Base-by-base conservation (phyloP, 1,139 yeast genomes). In the Yamadazyma conglobata region DNA sequence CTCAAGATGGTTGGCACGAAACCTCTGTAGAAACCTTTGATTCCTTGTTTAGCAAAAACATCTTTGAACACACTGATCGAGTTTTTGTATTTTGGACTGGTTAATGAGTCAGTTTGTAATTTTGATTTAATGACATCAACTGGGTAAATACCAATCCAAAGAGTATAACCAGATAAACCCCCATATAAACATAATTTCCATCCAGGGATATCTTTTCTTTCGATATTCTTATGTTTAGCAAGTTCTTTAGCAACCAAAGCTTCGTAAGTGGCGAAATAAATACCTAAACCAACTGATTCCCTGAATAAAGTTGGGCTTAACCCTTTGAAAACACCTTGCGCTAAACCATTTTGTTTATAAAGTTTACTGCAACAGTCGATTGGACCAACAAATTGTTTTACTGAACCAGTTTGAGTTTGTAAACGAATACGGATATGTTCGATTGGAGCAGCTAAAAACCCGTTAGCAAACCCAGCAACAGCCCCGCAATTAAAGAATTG, bases 351-450 rank as follows among this genome's bases (percentile, higher is more conserved):
- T 9, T 66, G 49, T 5, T 54, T 46, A 46, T 74, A 65, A 24
- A 86, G 56, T 50, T 83, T 79, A 35, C 61, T 67, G 34, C 83
- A 71, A 46, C 94, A 82, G 51, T 85, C 95, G 18, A 85, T 50
- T 2, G 97, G 96, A 2, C 96, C 96, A 35, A 64, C 60, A 48
- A 77, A 85, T 11, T 46, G 40, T 38, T 58, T 58, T 25, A 64
- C 58, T 10, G 65, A 26, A 2, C 68, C 69, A 4, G 84, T 76
- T 56, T 87, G 96, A 4, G 94, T 83, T 58, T 88, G 97, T 43
- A 88, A 68, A 46, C 96, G 69, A 43, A 88, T 87, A 69, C 97
- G 83, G 40, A 89, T 76, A 52, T 87, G 96, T 54, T 89, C 97
- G 41, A 89, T 89, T 4, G 97, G 96, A 15, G 89, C 70, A 0